These are phyloP conservation scores for Hemileccinum impolitum DNA, from an alignment of 768 basidiomycete genomes.

Conservation along the genomic window DNA sequence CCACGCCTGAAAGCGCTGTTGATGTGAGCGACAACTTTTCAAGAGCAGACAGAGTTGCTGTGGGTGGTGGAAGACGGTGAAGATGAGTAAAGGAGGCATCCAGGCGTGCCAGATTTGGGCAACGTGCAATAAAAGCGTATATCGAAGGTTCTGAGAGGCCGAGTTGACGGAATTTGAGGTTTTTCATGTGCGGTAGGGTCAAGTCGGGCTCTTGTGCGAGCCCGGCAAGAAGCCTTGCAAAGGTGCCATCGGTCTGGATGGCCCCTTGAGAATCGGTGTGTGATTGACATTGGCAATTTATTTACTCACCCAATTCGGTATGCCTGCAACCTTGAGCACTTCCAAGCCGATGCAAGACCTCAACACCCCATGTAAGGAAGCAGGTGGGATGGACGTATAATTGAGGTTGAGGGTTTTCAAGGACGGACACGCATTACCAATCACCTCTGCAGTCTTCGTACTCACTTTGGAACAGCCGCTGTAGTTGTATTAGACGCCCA, in stretches of 20 bases:
- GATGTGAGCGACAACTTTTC: slow-evolving; percentile 68
- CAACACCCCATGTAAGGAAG: slow-evolving; percentile 42
- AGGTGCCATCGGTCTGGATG: slow-evolving; percentile 53
- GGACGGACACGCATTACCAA: slow-evolving; percentile 39
- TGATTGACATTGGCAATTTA: background rate
- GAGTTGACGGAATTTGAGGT: slow-evolving; percentile 58
- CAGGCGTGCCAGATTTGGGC: slow-evolving; percentile 50
- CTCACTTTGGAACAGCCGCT: slow-evolving; percentile 64
- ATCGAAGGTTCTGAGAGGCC: slow-evolving; percentile 50
- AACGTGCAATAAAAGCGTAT: slow-evolving; percentile 38
- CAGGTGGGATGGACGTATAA: slow-evolving; percentile 54
- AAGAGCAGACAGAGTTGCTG: slow-evolving; percentile 24
- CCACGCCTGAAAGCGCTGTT: slow-evolving; percentile 39
- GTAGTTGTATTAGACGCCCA: slow-evolving; percentile 15
- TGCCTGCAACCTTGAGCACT: slow-evolving; percentile 60
- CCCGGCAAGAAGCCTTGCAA: slow-evolving; percentile 41
- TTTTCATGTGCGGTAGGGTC: slow-evolving; percentile 41
- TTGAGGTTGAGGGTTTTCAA: slow-evolving; percentile 55
- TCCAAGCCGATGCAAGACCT: slow-evolving; percentile 41
- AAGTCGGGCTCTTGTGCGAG: slow-evolving; percentile 22
- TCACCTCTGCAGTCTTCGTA: slow-evolving; percentile 42
- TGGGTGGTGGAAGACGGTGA: slow-evolving; percentile 32
- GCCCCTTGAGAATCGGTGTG: background rate
- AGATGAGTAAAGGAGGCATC: slow-evolving; percentile 65
- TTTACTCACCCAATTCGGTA: slow-evolving; percentile 54